Evolutionary conservation across 176 grass and related monocot genomes (phyloP), one percentile per base, ranked within the genome.

Genomic region (Musa troglodytarum): DNA sequence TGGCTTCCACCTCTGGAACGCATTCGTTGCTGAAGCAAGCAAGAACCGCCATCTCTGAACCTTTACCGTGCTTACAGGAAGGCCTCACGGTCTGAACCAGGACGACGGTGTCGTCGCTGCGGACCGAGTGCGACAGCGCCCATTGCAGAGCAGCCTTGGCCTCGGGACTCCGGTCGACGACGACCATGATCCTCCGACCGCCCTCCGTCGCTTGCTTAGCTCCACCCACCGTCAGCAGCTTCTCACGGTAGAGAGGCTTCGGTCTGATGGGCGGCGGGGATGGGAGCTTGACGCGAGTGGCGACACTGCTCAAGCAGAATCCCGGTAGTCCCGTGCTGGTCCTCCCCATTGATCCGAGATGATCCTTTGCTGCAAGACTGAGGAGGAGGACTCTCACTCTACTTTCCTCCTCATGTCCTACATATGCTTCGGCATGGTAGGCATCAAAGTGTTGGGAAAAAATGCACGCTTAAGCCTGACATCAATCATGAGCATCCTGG

Each of bases 81-180:
- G 77, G 25, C 67, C 73, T 74, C 80, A 86, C 69, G 76, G 87
- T 58, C 76, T 86, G 79, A 21, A 96, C 84, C 20, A 96, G 92
- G 79, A 92, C 68, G 53, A 96, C 24, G 0, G 75, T 89, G 70
- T 96, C 92, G 66, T 77, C 73, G 0, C 75, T 77, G 43, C 84
- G 84, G 23, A 89, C 80, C 34, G 92, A 80, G 75, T 92, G 89
- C 26, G 92, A 89, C 43, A 96, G 89, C 66, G 84, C 87, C 92
- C 89, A 96, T 29, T 85, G 82, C 75, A 96, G 72, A 26, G 86
- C 89, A 56, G 89, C 89, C 63, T 84, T 86, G 0, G 92, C 84
- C 66, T 92, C 89, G 29, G 75, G 82, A 61, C 82, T 29, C 22
- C 61, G 76, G 73, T 92, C 86, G 0, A 72, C 84, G 55, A 83